Percentiles rank a stretch among this genome's conserved stretches.
phyloP scores from a whole-genome alignment of 2,329 filamentous ascomycete genomes.

The Verticillium longisporum region DNA sequence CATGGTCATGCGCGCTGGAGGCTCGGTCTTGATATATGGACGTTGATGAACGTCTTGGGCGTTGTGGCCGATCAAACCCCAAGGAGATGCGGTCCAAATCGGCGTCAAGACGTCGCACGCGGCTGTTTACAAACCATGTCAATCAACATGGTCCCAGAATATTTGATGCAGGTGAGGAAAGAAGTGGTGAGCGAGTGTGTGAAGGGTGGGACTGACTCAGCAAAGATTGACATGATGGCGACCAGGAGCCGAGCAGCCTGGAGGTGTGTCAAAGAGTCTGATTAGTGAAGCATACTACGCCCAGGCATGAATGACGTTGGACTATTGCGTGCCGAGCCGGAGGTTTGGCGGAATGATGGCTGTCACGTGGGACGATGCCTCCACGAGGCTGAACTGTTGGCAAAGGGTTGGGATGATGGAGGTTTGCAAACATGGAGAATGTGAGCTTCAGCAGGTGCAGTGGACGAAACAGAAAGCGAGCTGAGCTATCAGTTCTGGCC shows the following conservation, averaged over 20 bases:
- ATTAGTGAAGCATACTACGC: neutral
- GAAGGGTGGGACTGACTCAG: slow-evolving; percentile 31
- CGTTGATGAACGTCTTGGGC: neutral
- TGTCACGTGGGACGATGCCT: neutral
- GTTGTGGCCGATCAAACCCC: slow-evolving; percentile 13
- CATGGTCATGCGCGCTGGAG: slow-evolving; percentile 8
- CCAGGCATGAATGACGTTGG: neutral
- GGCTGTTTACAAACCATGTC: slow-evolving; percentile 27
- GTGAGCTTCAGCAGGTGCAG: neutral
- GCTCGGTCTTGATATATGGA: neutral
- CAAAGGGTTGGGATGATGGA: neutral
- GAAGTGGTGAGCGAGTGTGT: neutral
- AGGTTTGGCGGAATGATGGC: neutral
- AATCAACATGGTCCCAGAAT: neutral
- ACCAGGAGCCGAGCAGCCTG: neutral
- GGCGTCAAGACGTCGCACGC: slow-evolving; percentile 56
- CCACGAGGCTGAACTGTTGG: neutral
- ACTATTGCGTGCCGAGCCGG: neutral
- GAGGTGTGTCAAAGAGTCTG: neutral
- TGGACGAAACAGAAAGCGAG: neutral
- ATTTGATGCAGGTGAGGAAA: neutral
- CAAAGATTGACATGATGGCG: slow-evolving; percentile 35
- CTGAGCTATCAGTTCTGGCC: neutral
- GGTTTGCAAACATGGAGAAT: neutral
- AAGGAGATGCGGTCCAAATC: slow-evolving; percentile 59